These are phyloP conservation scores for Thyridium curvatum DNA, from an alignment of 2,329 filamentous ascomycete genomes.

Conservation along the genomic window DNA sequence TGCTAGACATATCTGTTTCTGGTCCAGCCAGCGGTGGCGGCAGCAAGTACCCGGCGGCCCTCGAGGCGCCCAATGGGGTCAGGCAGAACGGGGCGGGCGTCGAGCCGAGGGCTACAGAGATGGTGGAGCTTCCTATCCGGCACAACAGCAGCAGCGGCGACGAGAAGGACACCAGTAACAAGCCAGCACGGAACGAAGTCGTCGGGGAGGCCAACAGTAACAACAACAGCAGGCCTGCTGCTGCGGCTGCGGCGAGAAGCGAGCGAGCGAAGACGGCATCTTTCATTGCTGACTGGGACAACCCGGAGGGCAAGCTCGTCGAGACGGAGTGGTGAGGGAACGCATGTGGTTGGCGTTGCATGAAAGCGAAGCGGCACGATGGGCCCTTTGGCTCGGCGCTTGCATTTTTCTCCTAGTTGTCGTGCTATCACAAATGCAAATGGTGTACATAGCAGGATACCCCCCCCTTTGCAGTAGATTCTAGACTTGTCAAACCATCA, in stretches of 20 bases:
- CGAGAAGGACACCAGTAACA: background rate
- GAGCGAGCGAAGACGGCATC: background rate
- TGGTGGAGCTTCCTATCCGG: conserved; percentile 8
- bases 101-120: conserved; percentile 5
- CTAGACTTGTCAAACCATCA: too few relatives aligned
- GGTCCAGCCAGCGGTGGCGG: background rate
- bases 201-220: background rate
- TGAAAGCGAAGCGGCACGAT: too few relatives aligned
- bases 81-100: too few relatives aligned
- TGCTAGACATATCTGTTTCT: too few relatives aligned
- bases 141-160: background rate
- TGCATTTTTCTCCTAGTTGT: too few relatives aligned
- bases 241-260: background rate
- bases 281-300: conserved; percentile 12
- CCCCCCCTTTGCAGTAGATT: too few relatives aligned
- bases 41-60: background rate
- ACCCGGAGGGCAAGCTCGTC: conserved; percentile 11
- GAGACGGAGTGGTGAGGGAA: background rate
- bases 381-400: too few relatives aligned
- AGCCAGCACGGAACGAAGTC: background rate
- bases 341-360: background rate
- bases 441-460: too few relatives aligned
- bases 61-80: background rate
- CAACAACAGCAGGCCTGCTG: background rate
- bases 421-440: too few relatives aligned